Evolutionary conservation across 1,284 basidiomycete genomes (phyloP).

Genomic region (Takashimella koratensis): DNA sequence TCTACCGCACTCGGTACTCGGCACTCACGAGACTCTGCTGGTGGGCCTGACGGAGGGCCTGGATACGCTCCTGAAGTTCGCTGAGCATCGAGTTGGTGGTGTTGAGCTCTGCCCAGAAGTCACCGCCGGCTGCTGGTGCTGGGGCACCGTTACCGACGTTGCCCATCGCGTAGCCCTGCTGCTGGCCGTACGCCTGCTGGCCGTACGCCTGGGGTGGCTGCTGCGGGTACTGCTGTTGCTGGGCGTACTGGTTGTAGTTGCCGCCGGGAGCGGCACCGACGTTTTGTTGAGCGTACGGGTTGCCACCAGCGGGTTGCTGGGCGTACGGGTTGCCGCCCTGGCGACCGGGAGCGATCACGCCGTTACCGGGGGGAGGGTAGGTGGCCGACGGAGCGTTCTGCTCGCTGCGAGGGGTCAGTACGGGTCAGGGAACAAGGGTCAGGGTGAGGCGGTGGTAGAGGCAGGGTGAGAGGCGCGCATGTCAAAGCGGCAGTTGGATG

Average conservation of each 20-base stretch:
- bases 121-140: slow-evolving; percentile 21
- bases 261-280: slow-evolving; percentile 16
- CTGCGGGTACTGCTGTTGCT: slow-evolving; percentile 14
- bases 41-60: slow-evolving; percentile 44
- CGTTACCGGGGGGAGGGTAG: slow-evolving; percentile 35
- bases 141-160: slow-evolving; percentile 18
- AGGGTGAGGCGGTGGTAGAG: too few species aligned
- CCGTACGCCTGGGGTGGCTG: slow-evolving; percentile 12
- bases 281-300: slow-evolving; percentile 39
- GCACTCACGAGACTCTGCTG: slow-evolving; percentile 34
- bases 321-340: neutral
- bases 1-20: neutral
- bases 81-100: slow-evolving; percentile 32
- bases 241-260: slow-evolving; percentile 19
- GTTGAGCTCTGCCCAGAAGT: slow-evolving; percentile 46
- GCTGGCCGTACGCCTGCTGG: slow-evolving; percentile 40
- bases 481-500: too few species aligned
- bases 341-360: slow-evolving; percentile 31
- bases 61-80: slow-evolving; percentile 44
- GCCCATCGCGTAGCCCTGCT: slow-evolving; percentile 36
- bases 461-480: too few species aligned
- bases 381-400: slow-evolving; percentile 25
- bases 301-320: slow-evolving; percentile 11
- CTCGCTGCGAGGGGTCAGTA: slow-evolving; percentile 15
- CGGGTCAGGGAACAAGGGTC: neutral